These are phyloP conservation scores for Piper betle DNA, from an alignment of 164 flowering plant species.

Conservation along the genomic window DNA sequence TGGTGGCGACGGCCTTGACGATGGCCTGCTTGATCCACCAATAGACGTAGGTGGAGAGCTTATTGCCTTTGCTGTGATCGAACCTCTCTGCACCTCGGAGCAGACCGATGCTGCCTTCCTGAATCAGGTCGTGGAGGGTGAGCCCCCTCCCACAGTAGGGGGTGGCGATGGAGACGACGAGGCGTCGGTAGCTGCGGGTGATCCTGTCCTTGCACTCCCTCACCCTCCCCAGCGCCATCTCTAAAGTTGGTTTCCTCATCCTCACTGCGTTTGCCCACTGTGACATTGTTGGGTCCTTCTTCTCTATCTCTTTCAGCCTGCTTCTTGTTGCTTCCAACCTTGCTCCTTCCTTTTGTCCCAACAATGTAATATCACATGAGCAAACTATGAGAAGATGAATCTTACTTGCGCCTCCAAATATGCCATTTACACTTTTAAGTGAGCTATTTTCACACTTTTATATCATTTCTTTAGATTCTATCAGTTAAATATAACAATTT, in stretches of 20 bases:
- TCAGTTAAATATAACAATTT: neutral
- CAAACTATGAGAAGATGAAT: neutral
- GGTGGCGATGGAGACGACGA: conserved; percentile 44
- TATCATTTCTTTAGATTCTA: neutral
- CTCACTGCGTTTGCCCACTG: conserved; percentile 39
- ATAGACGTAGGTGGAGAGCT: conserved; percentile 58
- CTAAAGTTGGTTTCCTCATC: conserved; percentile 19
- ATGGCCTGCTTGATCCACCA: conserved; percentile 80
- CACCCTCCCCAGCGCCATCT: conserved; percentile 23
- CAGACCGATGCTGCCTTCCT: conserved; percentile 67
- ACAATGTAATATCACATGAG: neutral
- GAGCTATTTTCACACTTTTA: neutral
- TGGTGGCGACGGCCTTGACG: conserved; percentile 30
- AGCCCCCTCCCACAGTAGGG: conserved; percentile 48
- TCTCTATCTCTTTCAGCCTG: conserved; percentile 1
- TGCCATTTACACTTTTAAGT: neutral
- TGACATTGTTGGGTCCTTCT: conserved; percentile 9
- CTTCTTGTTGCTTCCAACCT: conserved; percentile 29
- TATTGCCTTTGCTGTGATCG: conserved; percentile 41
- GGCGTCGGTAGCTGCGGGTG: conserved; percentile 26
- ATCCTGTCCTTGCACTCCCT: conserved; percentile 34
- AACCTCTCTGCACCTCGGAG: conserved; percentile 45
- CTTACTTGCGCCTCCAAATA: too few relatives aligned
- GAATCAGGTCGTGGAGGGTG: conserved; percentile 47
- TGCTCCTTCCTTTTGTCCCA: conserved; percentile 32